A percentile compares a stretch with the other conserved stretches of the same genome.
phyloP scores from a whole-genome alignment of 176 grass and related monocot species.

The Carex littledalei region DNA sequence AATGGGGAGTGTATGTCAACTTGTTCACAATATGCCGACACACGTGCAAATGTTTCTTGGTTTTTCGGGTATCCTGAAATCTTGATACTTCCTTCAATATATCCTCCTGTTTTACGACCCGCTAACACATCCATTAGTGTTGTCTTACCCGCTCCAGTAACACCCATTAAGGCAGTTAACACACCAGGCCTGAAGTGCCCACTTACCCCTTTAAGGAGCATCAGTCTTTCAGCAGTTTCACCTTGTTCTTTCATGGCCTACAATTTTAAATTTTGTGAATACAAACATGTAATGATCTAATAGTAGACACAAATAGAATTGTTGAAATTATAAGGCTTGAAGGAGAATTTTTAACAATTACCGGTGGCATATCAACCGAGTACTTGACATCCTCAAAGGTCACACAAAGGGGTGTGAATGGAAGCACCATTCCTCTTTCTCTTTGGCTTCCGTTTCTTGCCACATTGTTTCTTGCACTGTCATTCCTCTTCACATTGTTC shows the following conservation, averaged over 20 bases:
- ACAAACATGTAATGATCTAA: not conserved
- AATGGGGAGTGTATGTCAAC: conserved; percentile 84
- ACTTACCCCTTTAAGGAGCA: conserved; percentile 58
- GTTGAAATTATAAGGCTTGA: not conserved
- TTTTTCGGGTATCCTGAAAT: conserved; percentile 81
- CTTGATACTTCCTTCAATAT: conserved; percentile 53
- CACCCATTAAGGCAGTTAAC: conserved; percentile 78
- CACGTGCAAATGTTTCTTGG: conserved; percentile 83
- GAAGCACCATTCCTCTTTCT: conserved; percentile 83
- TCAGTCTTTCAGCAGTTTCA: conserved; percentile 35
- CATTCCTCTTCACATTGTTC: conserved; percentile 17
- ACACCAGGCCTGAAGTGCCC: conserved; percentile 82
- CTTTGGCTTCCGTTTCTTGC: conserved; percentile 24
- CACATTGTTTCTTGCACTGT: conserved; percentile 25
- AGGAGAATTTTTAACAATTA: conserved; percentile 27
- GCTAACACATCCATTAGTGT: conserved; percentile 78
- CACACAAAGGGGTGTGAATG: conserved; percentile 58
- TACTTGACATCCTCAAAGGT: conserved; percentile 72
- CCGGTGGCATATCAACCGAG: conserved; percentile 74
- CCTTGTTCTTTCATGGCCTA: conserved; percentile 89
- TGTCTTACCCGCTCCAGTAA: conserved; percentile 84
- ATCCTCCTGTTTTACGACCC: conserved; percentile 70
- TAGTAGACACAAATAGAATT: not conserved
- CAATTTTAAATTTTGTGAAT: conserved; percentile 19
- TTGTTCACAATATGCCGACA: conserved; percentile 80